Conservation (phyloP, 2,329 filamentous ascomycete genomes). For the Epichloe sp. region DNA sequence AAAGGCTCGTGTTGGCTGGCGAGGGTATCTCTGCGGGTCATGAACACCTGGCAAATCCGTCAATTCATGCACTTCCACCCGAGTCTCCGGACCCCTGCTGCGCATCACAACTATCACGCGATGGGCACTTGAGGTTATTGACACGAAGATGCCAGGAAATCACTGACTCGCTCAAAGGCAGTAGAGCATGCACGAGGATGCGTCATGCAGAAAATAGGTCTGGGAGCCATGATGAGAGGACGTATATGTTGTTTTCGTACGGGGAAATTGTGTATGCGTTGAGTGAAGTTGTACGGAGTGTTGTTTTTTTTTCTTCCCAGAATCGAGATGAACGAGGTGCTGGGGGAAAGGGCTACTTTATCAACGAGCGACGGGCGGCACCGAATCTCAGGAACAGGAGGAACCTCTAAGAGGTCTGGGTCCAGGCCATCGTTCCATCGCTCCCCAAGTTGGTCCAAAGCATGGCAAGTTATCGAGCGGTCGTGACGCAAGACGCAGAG, state of each 20-base stretch:
- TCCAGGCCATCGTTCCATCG: not conserved
- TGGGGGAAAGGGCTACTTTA: not conserved
- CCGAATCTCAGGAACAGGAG: too few relatives aligned
- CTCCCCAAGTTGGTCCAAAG: not conserved
- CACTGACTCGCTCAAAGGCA: slow-evolving; percentile 79
- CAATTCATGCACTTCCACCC: not conserved
- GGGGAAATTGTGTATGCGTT: not conserved
- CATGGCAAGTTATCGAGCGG: not conserved
- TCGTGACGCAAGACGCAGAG: not conserved
- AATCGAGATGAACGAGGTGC: not conserved
- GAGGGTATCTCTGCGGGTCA: slow-evolving; percentile 76
- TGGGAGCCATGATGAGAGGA: slow-evolving; percentile 3
- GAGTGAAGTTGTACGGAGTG: too few relatives aligned
- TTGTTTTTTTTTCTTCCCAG: too few relatives aligned
- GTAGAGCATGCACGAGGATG: slow-evolving; percentile 93
- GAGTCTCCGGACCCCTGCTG: not conserved
- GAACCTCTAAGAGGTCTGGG: not conserved
- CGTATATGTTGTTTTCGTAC: not conserved
- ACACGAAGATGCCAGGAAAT: not conserved
- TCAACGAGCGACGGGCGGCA: not conserved
- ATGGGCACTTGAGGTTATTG: not conserved
- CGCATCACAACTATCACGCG: not conserved
- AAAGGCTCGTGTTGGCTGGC: slow-evolving; percentile 90
- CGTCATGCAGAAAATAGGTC: slow-evolving; percentile 76
- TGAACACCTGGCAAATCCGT: slow-evolving; percentile 59